Evolutionary conservation across 129 eudicot species (phyloP), one percentile per base, ranked within the genome.

Genomic region (Artemisia annua): DNA sequence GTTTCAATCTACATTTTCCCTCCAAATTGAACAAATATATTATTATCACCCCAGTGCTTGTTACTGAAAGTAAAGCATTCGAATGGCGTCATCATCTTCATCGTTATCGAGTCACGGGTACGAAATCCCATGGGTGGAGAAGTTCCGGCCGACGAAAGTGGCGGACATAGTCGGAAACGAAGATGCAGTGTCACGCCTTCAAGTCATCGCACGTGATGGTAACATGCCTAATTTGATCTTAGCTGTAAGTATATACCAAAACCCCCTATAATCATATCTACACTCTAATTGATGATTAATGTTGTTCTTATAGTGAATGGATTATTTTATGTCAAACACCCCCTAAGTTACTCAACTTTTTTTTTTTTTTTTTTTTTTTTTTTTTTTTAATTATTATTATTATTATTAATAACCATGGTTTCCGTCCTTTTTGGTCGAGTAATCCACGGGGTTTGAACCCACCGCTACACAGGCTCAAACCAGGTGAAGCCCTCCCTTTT

Each of bases 41-140:
- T 3, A 13, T 3, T 4, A 3, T 50, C 1, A 22, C 24, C n/a
- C 56, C 69, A 79, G 81, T 79, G 72, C 75, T 79, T 78, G 48
- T 52, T 26, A 2, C 19, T 69, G 46, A 28, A 56, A 55, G 48
- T 48, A 11, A 12, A 4, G 35, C 28, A 60, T 22, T 13, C 5
- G 16, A 5, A 86, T 83, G 91, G 91, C 88, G 28, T 86, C 94
- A 5, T 89, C 95, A 1, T 86, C 94, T 3, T 89, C 95, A 1
- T 16, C 78, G 28, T 13, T 49, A 30, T 57, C 72, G 3, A 67
- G 73, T 24, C 77, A 63, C 15, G 95, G 87, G 9, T 88, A 84
- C 63, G 94, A 90, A 46, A 83, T 95, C n/a, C 99, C 99, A 2
- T 90, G 99, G 97, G 97, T 95, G 13, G 99, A 95, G 94, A 95